A percentile compares a stretch with the other conserved stretches of the same genome.
phyloP scores from a whole-genome alignment of 805 yeast species.

The Saccharomycopsis oosterbeekiorum region DNA sequence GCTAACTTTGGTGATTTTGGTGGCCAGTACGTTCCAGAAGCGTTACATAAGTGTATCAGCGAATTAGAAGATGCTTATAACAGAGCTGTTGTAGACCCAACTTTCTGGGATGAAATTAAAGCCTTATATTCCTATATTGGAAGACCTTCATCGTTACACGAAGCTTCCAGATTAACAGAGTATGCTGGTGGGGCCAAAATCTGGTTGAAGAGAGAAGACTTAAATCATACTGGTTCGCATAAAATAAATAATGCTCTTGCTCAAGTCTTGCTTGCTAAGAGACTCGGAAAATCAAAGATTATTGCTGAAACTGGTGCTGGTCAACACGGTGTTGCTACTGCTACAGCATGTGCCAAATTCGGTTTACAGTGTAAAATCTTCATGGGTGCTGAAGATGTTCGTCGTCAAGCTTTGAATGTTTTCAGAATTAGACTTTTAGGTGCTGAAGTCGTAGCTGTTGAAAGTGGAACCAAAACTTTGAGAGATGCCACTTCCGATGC shows the following conservation, averaged over 20 bases:
- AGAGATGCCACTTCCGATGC: constrained; percentile 99
- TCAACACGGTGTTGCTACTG: constrained; percentile 90
- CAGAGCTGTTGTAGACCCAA: constrained; percentile 77
- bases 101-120: constrained; percentile 88
- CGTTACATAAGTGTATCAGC: constrained; percentile 79
- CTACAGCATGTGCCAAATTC: constrained; percentile 86
- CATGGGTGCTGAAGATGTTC: constrained; percentile 99
- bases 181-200: constrained; percentile 91
- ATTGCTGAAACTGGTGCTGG: constrained; percentile 93
- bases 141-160: constrained; percentile 88
- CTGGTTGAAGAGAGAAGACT: constrained; percentile 97
- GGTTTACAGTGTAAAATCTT: constrained; percentile 90
- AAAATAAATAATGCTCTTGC: constrained; percentile 80
- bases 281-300: constrained; percentile 66
- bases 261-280: constrained; percentile 68
- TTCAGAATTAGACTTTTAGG: constrained; percentile 96
- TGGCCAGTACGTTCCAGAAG: constrained; percentile 98
- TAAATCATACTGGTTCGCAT: constrained; percentile 84
- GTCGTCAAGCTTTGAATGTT: constrained; percentile 96
- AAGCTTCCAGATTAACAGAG: constrained; percentile 83
- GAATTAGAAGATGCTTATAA: constrained; percentile 87
- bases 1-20: constrained; percentile 92
- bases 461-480: constrained; percentile 89
- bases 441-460: constrained; percentile 88
- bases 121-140: constrained; percentile 87